Conservation (phyloP, 2,329 filamentous ascomycete species). For the Cladosporium sp. region DNA sequence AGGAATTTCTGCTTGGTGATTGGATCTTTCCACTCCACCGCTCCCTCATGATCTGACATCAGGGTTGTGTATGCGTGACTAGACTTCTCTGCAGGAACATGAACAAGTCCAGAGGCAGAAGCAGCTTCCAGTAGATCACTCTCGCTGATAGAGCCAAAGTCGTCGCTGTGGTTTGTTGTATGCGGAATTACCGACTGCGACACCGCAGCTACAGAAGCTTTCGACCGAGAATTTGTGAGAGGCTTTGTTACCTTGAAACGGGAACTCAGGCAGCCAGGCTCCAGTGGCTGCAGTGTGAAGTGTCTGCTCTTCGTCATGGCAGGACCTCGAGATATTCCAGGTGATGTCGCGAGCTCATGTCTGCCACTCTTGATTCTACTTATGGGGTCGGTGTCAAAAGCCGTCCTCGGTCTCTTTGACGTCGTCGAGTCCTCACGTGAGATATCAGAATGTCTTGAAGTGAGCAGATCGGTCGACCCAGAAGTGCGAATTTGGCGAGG, state of each 20-base stretch:
- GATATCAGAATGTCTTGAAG: neutral
- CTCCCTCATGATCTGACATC: conserved; percentile 32
- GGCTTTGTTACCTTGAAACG: neutral
- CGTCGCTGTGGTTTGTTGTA: conserved; percentile 25
- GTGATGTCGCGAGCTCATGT: conserved; percentile 19
- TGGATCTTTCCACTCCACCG: conserved; percentile 62
- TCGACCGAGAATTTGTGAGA: neutral
- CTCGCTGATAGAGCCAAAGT: conserved; percentile 32
- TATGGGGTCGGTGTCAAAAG: conserved; percentile 35
- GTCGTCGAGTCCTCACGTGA: neutral
- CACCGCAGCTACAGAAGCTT: neutral
- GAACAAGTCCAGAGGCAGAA: neutral
- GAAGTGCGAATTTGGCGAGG: neutral
- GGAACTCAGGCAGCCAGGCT: conserved; percentile 15
- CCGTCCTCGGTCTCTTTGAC: neutral
- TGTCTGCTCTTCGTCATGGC: neutral
- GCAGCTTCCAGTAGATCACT: conserved; percentile 22
- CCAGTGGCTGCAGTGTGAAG: conserved; percentile 13
- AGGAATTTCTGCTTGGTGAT: conserved; percentile 52
- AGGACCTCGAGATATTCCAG: no score
- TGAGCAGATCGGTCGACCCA: neutral
- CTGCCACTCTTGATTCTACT: conserved; percentile 48
- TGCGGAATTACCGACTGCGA: neutral
- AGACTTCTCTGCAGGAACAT: neutral
- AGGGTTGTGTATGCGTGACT: neutral